Percentiles rank a stretch among this genome's conserved stretches.
Evolutionary conservation across 495 filamentous ascomycete species (phyloP).

Genomic region (Zalerion maritima): DNA sequence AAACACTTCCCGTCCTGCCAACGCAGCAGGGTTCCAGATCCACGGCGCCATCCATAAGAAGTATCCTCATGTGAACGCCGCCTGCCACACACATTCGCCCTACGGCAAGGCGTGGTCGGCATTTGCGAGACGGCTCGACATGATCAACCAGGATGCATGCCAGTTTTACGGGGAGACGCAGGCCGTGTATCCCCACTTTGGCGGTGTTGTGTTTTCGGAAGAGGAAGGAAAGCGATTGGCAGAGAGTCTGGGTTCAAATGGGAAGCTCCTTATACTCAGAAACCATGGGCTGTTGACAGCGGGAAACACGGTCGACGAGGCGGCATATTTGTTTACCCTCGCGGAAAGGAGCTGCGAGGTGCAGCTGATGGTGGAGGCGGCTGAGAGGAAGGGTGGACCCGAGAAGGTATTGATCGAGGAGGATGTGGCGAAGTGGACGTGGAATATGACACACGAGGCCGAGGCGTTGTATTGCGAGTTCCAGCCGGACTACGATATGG

Average conservation of each 20-base stretch:
- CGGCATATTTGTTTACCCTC: conserved; percentile 35
- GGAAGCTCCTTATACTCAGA: conserved; percentile 34
- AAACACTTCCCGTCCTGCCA: conserved; percentile 28
- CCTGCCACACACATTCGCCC: conserved; percentile 39
- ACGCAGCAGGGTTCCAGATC: conserved; percentile 58
- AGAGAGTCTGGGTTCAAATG: conserved; percentile 25
- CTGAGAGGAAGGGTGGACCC: conserved; percentile 16
- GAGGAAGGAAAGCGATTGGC: conserved; percentile 39
- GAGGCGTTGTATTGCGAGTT: conserved; percentile 28
- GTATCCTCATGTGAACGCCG: conserved; percentile 35
- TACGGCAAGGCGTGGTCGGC: conserved; percentile 38
- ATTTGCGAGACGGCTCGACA: conserved; percentile 40
- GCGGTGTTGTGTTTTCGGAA: conserved; percentile 38
- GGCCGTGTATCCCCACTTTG: conserved; percentile 38
- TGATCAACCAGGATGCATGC: conserved; percentile 44
- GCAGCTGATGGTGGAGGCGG: conserved; percentile 34
- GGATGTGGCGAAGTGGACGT: conserved; percentile 38
- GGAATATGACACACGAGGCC: conserved; percentile 34
- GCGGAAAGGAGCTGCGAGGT: conserved; percentile 37
- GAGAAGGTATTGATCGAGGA: conserved; percentile 30
- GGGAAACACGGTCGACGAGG: conserved; percentile 39
- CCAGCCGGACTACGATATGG: conserved; percentile 31
- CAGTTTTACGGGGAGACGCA: conserved; percentile 35
- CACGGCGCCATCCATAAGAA: conserved; percentile 43
- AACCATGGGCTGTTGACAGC: conserved; percentile 43